These are phyloP conservation scores for Saccharomycopsis sp. DNA, from an alignment of 805 yeast species.

Conservation along the genomic window DNA sequence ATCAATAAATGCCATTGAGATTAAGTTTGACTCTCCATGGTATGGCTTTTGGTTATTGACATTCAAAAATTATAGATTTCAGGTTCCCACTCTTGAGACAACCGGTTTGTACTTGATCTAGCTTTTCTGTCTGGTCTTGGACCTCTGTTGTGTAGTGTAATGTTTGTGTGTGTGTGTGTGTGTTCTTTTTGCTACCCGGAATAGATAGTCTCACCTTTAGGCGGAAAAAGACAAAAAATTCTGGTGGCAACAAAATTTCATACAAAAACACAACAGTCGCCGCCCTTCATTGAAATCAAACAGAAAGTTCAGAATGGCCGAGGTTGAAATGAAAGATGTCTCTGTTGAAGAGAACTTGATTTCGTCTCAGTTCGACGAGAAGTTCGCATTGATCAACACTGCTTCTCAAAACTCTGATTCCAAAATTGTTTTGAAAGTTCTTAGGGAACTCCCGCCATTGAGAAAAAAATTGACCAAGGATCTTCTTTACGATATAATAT, in stretches of 20 bases:
- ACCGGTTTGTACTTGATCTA: no score
- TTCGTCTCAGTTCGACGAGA: constrained; percentile 10
- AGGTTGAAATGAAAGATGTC: constrained; percentile 3
- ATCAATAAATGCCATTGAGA: no score
- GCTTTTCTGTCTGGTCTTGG: no score
- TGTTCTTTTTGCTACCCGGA: not conserved
- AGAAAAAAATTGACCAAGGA: constrained; percentile 54
- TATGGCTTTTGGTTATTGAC: no score
- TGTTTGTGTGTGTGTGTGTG: not conserved
- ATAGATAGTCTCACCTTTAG: no score
- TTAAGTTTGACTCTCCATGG: no score
- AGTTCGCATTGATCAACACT: constrained; percentile 28
- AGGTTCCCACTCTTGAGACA: no score
- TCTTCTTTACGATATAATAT: constrained; percentile 47
- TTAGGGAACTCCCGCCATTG: constrained; percentile 71
- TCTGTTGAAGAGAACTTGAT: constrained; percentile 5
- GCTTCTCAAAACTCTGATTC: constrained; percentile 73
- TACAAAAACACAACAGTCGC: not conserved
- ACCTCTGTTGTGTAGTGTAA: no score
- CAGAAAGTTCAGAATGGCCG: constrained; percentile 5
- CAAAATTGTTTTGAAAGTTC: constrained; percentile 74
- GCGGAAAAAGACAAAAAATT: no score
- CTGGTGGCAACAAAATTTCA: not conserved
- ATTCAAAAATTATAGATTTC: no score
- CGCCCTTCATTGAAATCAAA: not conserved